These are phyloP conservation scores for Elongisporangium prolatum DNA, from an alignment of 352 stramenopile genomes.

Conservation along the genomic window DNA sequence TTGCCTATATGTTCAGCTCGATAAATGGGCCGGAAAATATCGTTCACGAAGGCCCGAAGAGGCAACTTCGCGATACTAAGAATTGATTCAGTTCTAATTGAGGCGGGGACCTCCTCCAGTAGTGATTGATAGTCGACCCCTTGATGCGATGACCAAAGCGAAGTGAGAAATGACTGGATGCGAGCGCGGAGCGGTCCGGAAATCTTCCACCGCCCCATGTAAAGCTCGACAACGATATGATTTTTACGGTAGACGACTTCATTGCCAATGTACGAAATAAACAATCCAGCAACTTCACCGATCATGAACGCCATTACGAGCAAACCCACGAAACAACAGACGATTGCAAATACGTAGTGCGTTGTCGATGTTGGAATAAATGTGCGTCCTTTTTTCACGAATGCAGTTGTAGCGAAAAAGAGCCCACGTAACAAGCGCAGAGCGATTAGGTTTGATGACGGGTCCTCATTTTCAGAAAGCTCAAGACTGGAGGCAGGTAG, in stretches of 20 bases:
- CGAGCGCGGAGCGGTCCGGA: slow-evolving; percentile 30
- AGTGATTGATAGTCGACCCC: slow-evolving; percentile 59
- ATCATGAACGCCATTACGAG: slow-evolving; percentile 70
- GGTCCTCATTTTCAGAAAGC: slow-evolving; percentile 12
- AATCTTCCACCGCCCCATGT: slow-evolving; percentile 48
- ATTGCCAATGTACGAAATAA: slow-evolving; percentile 67
- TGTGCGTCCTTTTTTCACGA: slow-evolving; percentile 60
- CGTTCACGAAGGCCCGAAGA: slow-evolving; percentile 27
- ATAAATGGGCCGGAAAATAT: slow-evolving; percentile 39
- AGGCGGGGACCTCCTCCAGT: slow-evolving; percentile 40
- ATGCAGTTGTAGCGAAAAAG: slow-evolving; percentile 55
- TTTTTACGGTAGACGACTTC: slow-evolving; percentile 74
- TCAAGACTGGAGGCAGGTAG: slow-evolving; percentile 25
- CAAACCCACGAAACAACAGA: slow-evolving; percentile 45
- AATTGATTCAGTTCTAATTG: slow-evolving; percentile 46
- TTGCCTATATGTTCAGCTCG: slow-evolving; percentile 13
- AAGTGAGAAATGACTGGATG: slow-evolving; percentile 50
- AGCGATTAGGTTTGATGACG: slow-evolving; percentile 19
- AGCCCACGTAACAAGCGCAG: slow-evolving; percentile 41
- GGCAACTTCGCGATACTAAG: slow-evolving; percentile 39
- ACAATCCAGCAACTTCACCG: slow-evolving; percentile 63
- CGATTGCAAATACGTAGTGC: slow-evolving; percentile 44
- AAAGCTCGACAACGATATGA: slow-evolving; percentile 58
- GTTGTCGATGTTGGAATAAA: slow-evolving; percentile 42
- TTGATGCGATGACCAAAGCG: slow-evolving; percentile 55